Conservation (phyloP, 768 basidiomycete genomes). For the Pisolithus microcarpus region DNA sequence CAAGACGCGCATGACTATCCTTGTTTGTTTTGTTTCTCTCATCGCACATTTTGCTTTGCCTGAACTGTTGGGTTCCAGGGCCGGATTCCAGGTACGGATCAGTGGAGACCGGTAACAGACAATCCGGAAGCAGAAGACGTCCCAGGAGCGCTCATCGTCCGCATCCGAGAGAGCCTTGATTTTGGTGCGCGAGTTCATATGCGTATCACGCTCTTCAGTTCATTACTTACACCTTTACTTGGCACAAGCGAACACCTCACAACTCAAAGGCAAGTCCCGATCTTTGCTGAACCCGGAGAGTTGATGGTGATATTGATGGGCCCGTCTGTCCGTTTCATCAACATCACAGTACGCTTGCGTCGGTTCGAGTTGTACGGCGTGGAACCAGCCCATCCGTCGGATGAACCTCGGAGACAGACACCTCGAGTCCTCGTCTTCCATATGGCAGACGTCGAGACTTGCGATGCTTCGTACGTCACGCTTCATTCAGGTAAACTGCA, state of each 20-base stretch:
- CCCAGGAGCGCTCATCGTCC: constrained; percentile 77
- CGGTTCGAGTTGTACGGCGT: constrained; percentile 86
- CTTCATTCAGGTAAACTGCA: neutral
- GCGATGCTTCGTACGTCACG: constrained; percentile 81
- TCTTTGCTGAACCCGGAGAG: neutral
- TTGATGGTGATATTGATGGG: neutral
- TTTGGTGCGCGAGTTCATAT: constrained; percentile 52
- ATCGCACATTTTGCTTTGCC: neutral
- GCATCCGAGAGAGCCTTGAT: constrained; percentile 84
- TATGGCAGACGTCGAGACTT: constrained; percentile 82
- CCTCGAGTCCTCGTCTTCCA: constrained; percentile 85
- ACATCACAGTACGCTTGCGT: constrained; percentile 57
- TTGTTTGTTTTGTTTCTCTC: constrained; percentile 39
- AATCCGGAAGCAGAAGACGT: constrained; percentile 78
- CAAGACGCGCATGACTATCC: constrained; percentile 81
- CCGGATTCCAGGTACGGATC: constrained; percentile 77
- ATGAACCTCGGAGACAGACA: constrained; percentile 68
- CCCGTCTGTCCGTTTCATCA: neutral
- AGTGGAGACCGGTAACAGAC: constrained; percentile 88
- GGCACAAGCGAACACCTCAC: constrained; percentile 79
- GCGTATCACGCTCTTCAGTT: neutral
- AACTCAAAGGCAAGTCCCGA: constrained; percentile 62
- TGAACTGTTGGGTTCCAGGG: constrained; percentile 42
- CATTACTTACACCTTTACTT: neutral
- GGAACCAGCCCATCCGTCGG: constrained; percentile 78